phyloP scores from a whole-genome alignment of 768 basidiomycete genomes.

The Lactarius hengduanensis region DNA sequence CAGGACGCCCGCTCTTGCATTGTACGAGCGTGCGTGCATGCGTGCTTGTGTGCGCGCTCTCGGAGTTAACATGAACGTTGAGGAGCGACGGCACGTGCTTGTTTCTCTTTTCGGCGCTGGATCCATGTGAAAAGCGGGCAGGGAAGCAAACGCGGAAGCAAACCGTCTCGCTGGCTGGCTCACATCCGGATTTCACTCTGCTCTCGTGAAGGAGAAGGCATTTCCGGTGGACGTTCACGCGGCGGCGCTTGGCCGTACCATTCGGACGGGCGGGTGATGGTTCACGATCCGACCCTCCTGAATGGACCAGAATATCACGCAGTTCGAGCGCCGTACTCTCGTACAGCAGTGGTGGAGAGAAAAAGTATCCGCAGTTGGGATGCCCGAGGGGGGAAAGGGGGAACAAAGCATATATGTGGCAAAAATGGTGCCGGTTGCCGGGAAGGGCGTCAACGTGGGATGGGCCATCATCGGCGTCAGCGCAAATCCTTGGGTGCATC shows the following conservation, averaged over 20 bases:
- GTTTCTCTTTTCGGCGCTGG: no score
- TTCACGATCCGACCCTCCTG: slow-evolving; percentile 1
- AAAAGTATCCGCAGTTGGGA: neutral
- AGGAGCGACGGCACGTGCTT: no score
- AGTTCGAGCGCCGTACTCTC: neutral
- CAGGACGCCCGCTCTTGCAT: neutral
- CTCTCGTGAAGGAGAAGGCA: slow-evolving; percentile 3
- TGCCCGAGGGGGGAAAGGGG: neutral
- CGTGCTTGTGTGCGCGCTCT: neutral
- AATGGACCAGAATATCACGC: neutral
- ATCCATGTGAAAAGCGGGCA: slow-evolving; percentile 13
- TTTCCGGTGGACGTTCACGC: slow-evolving; percentile 9
- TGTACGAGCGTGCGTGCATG: no score
- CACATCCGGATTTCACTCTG: slow-evolving; percentile 11
- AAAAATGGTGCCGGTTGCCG: neutral
- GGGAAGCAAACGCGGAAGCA: slow-evolving; percentile 12
- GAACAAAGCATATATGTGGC: slow-evolving; percentile 10
- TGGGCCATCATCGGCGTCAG: slow-evolving; percentile 25
- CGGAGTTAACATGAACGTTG: slow-evolving; percentile 8
- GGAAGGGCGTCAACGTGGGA: slow-evolving; percentile 16
- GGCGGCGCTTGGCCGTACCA: slow-evolving; percentile 4
- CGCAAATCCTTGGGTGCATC: slow-evolving; percentile 29
- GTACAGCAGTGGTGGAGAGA: neutral
- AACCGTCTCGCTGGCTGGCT: slow-evolving; percentile 5
- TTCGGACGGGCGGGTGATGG: neutral